Evolutionary conservation across 148 eudicot genomes (phyloP).

Genomic region (Rhododendron ovatum): DNA sequence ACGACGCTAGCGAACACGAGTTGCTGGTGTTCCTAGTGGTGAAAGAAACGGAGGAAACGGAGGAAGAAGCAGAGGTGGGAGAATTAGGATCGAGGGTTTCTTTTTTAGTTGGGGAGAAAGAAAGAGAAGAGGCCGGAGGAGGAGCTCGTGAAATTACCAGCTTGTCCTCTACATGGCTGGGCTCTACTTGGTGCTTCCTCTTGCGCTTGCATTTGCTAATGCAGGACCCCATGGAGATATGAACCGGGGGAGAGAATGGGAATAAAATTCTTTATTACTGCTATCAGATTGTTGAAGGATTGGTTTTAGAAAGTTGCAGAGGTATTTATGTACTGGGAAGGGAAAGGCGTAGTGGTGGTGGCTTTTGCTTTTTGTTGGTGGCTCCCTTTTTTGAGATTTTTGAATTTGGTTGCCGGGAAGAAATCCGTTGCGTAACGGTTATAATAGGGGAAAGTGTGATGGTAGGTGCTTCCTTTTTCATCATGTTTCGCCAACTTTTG

Average conservation of each 20-base stretch:
- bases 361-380: conserved; percentile 11
- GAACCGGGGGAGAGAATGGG: background rate
- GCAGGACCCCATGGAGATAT: conserved; percentile 61
- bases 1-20: conserved; percentile 15
- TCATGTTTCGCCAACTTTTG: background rate
- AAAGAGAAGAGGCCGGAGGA: conserved; percentile 11
- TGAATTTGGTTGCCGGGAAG: conserved; percentile 55
- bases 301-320: background rate
- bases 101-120: conserved; percentile 14
- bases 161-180: conserved; percentile 48
- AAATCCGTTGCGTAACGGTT: conserved; percentile 56
- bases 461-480: conserved; percentile 8
- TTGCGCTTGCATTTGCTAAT: conserved; percentile 72
- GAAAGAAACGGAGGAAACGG: conserved; percentile 31
- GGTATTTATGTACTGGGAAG: conserved; percentile 15
- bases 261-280: background rate
- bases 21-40: conserved; percentile 20
- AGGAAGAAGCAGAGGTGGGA: conserved; percentile 25
- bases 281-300: background rate
- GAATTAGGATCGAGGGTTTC: conserved; percentile 21
- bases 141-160: conserved; percentile 61
- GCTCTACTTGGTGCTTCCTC: conserved; percentile 30
- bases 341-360: conserved; percentile 16
- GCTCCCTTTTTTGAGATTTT: conserved; percentile 21
- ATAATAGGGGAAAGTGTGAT: conserved; percentile 5